These are phyloP conservation scores for Haematococcus sp. DNA, from an alignment of 139 green algal genomes.

Conservation along the genomic window DNA sequence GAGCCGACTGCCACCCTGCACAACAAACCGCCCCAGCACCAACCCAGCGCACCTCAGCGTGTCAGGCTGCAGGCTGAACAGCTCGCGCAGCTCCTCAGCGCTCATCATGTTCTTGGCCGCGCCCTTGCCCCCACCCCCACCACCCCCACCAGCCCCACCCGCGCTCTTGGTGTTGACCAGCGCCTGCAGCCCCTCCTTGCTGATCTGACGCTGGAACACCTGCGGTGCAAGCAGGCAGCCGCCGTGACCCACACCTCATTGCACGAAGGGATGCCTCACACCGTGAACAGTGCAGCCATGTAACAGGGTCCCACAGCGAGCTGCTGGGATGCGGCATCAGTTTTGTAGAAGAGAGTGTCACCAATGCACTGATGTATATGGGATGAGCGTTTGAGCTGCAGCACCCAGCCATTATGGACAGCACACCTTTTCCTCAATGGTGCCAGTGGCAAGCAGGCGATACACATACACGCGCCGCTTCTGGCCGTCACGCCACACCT, in stretches of 20 bases:
- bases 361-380: slow-evolving; percentile 1
- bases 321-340: neutral
- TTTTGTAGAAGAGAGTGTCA: neutral
- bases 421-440: slow-evolving; percentile 98
- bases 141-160: neutral
- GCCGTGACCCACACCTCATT: neutral
- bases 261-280: neutral
- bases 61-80: slow-evolving; percentile 80
- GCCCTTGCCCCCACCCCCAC: neutral
- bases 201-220: slow-evolving; percentile 44
- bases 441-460: slow-evolving; percentile 91
- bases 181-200: slow-evolving; percentile 57
- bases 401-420: slow-evolving; percentile 89
- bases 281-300: neutral
- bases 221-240: neutral
- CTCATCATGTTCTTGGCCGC: slow-evolving; percentile 59
- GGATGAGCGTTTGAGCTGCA: slow-evolving; percentile 41
- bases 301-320: no score
- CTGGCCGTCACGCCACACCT: slow-evolving; percentile 98
- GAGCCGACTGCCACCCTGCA: neutral
- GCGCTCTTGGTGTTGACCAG: neutral
- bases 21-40: no score
- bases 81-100: slow-evolving; percentile 87
- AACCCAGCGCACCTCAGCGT: slow-evolving; percentile 53
- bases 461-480: slow-evolving; percentile 96